phyloP scores from a whole-genome alignment of 2,329 filamentous ascomycete genomes.

The Fusarium virguliforme region DNA sequence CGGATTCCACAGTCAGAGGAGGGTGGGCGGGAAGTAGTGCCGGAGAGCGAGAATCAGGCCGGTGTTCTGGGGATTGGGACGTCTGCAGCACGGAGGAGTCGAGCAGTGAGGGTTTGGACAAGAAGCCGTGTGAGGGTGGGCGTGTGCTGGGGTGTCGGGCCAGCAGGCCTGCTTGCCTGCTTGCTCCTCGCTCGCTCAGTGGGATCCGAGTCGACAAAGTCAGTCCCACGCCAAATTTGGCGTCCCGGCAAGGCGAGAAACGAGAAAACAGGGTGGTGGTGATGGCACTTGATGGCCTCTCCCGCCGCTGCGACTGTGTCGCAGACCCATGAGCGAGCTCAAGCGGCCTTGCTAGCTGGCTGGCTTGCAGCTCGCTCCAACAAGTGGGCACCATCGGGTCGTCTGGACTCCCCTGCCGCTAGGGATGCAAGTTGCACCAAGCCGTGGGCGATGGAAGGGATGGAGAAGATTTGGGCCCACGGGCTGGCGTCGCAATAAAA shows the following conservation, averaged over 20 bases:
- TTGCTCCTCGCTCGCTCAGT: constrained; percentile 13
- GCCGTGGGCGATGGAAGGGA: constrained; percentile 51
- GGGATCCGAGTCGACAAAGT: constrained; percentile 25
- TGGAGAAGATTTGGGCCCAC: constrained; percentile 51
- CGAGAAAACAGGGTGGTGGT: constrained; percentile 45
- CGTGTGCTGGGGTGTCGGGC: constrained; percentile 26
- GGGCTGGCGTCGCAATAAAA: constrained; percentile 48
- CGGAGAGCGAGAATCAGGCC: constrained; percentile 45
- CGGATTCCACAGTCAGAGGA: constrained; percentile 51
- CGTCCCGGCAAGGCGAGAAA: constrained; percentile 45
- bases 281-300: constrained; percentile 38
- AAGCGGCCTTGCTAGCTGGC: constrained; percentile 38
- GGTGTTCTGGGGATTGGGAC: constrained; percentile 44
- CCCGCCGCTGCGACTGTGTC: constrained; percentile 39
- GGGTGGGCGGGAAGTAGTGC: constrained; percentile 50
- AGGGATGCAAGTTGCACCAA: constrained; percentile 47
- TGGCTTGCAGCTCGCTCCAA: constrained; percentile 31
- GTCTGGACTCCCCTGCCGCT: constrained; percentile 51
- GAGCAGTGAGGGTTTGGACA: constrained; percentile 28
- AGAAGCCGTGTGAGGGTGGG: constrained; percentile 41
- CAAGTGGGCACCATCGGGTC: constrained; percentile 45
- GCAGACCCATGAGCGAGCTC: constrained; percentile 47
- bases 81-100: constrained; percentile 26
- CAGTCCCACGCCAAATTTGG: constrained; percentile 47
- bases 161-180: constrained; percentile 11